Base-by-base conservation (phyloP, 495 filamentous ascomycete genomes). In the Parachaetomium inaequale region DNA sequence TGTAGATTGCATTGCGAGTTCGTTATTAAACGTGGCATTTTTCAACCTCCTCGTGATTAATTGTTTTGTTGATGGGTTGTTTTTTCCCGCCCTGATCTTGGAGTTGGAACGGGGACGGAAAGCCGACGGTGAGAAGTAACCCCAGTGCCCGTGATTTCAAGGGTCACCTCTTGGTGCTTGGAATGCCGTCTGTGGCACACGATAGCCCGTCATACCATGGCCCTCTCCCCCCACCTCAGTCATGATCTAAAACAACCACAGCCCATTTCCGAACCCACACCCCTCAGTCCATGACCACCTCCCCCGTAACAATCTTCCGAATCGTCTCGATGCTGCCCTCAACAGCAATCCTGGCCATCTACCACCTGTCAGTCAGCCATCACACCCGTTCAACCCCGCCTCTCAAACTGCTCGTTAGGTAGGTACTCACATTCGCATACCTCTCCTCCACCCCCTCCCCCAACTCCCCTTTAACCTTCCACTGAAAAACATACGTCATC, bases 401-500 rank as follows among this genome's bases (percentile, higher is more conserved):
- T n/a, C 29, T 36, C 28, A 17, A 34, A 8, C 54, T 31, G 1
- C 0, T 21, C 29, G 0, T 0, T 7, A 40, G 50, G 56, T 25
- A 58, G 19, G 4, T 55, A 61, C 76, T 65, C 42, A 78, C 76
- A 67, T 68, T 59, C 65, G 66, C 65, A 64, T 70, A 70, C 58
- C 36, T 47, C 68, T 58, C 71, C 61, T 72, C 66, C 45, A 75
- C 74, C 51, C 71, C 68, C 23, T 71, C 70, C 55, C 65, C 68
- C 43, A 64, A 12, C 2, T 75, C 67, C 4, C 51, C 66, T 8
- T 66, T 55, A 59, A 74, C 65, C 47, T 65, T 66, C 76, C 75
- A 77, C 68, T 72, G 70, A 54, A 79, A 79, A 19, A 72, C 66
- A 55, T 74, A 78, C 46, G 73, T 79, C 69, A 79, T 66, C 26